These are phyloP conservation scores for Fraxinus xanthoxyloides DNA, from an alignment of 305 asterid species.

Conservation along the genomic window DNA sequence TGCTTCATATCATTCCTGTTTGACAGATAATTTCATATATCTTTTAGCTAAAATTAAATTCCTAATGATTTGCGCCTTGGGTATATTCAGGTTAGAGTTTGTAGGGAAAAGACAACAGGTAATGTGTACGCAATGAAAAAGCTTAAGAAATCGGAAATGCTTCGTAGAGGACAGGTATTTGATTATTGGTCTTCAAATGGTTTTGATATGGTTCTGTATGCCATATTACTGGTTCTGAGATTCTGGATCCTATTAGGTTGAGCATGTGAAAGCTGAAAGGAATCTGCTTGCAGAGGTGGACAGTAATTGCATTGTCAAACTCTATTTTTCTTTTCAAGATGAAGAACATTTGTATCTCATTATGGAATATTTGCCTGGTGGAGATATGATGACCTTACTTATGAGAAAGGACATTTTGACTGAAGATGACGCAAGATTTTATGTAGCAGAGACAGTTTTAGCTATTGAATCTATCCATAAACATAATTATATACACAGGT, in stretches of 20 bases:
- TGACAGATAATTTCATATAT: not conserved
- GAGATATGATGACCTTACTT: slow-evolving; percentile 96
- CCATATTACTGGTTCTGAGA: slow-evolving; percentile 34
- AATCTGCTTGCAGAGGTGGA: slow-evolving; percentile 94
- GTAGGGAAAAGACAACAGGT: slow-evolving; percentile 88
- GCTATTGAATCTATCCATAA: slow-evolving; percentile 94
- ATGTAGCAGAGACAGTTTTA: slow-evolving; percentile 84
- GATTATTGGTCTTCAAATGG: slow-evolving; percentile 25
- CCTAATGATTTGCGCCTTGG: slow-evolving; percentile 12
- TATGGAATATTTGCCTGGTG: slow-evolving; percentile 98
- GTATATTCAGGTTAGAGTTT: slow-evolving; percentile 71
- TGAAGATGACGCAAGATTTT: slow-evolving; percentile 88
- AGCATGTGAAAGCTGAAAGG: slow-evolving; percentile 97
- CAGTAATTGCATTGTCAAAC: slow-evolving; percentile 89
- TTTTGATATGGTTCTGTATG: slow-evolving; percentile 27
- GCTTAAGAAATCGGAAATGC: slow-evolving; percentile 97
- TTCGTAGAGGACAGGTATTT: slow-evolving; percentile 95
- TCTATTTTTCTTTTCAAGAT: slow-evolving; percentile 91
- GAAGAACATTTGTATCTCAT: slow-evolving; percentile 86
- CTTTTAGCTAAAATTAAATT: not conserved
- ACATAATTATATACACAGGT: slow-evolving; percentile 91
- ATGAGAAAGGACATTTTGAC: slow-evolving; percentile 89
- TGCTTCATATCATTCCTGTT: not conserved
- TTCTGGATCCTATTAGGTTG: slow-evolving; percentile 58
- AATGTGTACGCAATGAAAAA: slow-evolving; percentile 95